phyloP scores from a whole-genome alignment of 1,284 basidiomycete species.

The Fomitiporia mediterranea region DNA sequence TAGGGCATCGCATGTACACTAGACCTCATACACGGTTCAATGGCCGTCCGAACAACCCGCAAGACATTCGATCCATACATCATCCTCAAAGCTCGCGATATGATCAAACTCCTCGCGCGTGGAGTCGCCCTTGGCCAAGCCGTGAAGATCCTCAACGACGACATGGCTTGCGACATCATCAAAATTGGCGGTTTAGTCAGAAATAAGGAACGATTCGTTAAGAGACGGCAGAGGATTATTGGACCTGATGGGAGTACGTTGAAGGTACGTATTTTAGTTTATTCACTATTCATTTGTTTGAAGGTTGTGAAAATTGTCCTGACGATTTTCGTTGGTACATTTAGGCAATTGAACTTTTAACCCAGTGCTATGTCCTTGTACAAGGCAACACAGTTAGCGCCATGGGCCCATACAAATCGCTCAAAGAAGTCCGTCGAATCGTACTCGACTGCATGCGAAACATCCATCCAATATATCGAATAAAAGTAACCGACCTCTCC shows the following conservation, averaged over 20 bases:
- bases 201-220: slow-evolving; percentile 97
- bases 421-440: slow-evolving; percentile 95
- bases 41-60: slow-evolving; percentile 95
- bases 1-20: slow-evolving; percentile 89
- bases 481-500: slow-evolving; percentile 62
- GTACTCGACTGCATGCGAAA: slow-evolving; percentile 99
- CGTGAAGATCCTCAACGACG: slow-evolving; percentile 88
- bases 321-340: neutral
- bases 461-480: slow-evolving; percentile 98
- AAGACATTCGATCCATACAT: slow-evolving; percentile 98
- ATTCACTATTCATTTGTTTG: too few relatives aligned
- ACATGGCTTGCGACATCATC: slow-evolving; percentile 93
- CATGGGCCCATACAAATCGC: slow-evolving; percentile 93
- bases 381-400: slow-evolving; percentile 98
- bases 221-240: slow-evolving; percentile 93
- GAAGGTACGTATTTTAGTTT: slow-evolving; percentile 57
- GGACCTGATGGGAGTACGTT: slow-evolving; percentile 95
- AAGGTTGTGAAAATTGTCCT: too few relatives aligned
- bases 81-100: slow-evolving; percentile 91
- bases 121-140: slow-evolving; percentile 85
- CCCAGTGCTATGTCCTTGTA: slow-evolving; percentile 95
- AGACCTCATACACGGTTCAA: slow-evolving; percentile 93
- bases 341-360: slow-evolving; percentile 96
- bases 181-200: slow-evolving; percentile 94
- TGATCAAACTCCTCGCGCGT: slow-evolving; percentile 93